A percentile compares a stretch with the other conserved stretches of the same genome.
Conservation (phyloP, 176 grass and related monocot genomes). For the Aegilops tauschii region DNA sequence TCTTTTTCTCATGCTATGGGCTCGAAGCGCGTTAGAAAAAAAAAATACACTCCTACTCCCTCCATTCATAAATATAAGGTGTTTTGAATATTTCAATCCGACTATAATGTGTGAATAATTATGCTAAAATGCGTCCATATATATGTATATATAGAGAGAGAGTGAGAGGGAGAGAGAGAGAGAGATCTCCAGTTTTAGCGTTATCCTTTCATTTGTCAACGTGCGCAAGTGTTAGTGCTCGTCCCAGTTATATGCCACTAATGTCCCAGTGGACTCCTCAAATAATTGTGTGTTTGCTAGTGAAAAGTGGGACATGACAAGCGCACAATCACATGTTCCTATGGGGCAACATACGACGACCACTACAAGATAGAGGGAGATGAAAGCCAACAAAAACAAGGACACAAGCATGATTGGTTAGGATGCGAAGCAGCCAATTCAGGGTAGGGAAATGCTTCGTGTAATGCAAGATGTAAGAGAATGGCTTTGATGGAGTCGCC, state of each 20-base stretch:
- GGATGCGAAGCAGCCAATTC: background rate
- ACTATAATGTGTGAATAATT: too few species aligned
- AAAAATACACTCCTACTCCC: too few species aligned
- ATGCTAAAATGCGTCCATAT: too few species aligned
- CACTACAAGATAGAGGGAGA: background rate
- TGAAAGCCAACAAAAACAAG: background rate
- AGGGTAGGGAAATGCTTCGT: background rate
- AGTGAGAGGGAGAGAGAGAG: too few species aligned
- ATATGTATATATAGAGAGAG: background rate
- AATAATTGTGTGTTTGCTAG: conserved; percentile 16
- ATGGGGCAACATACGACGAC: conserved; percentile 19
- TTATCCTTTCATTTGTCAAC: background rate
- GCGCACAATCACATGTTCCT: background rate
- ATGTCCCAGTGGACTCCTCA: background rate
- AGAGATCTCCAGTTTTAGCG: background rate
- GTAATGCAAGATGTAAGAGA: too few species aligned
- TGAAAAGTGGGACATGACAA: background rate
- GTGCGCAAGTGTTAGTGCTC: conserved; percentile 1
- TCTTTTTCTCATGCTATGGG: too few species aligned
- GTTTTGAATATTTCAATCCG: too few species aligned
- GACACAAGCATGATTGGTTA: background rate
- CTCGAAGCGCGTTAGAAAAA: too few species aligned
- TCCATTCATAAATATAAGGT: too few species aligned
- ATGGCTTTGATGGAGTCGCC: too few species aligned
- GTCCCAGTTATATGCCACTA: conserved; percentile 28